Base-by-base conservation (phyloP, 345 rosid genomes). In the Mangifera indica region DNA sequence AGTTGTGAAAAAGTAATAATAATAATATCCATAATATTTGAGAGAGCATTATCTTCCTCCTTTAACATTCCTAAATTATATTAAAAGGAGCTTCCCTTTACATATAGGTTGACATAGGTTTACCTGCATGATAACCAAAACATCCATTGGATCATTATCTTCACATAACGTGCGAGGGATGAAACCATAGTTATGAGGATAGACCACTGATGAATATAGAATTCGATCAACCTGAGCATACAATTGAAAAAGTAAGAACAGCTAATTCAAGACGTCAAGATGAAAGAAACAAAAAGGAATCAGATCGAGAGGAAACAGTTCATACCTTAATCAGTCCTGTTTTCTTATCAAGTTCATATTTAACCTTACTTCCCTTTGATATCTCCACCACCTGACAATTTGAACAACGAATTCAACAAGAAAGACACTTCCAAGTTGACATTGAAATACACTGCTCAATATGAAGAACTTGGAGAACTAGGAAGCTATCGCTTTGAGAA, bases 141-240 rank as follows among this genome's bases (percentile, higher is more conserved):
- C 96, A 81, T 94, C 98, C 72, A 94, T 71, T 1, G 98, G 98
- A 86, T 94, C 98, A 59, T 92, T 94, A 79, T 94, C 98, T 83
- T 94, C 98, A 77, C 98, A 92, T 68, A 94, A 78, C 18, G 98
- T 89, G 69, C 98, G 81, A 10, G 98, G 98, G 69, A 92, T 86
- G 82, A 94, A 94, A 52, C 98, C 98, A n/a, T 94, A 94, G 88
- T 94, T 94, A 73, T 94, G 98, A 51, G 98, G 98, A 78, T 94
- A 94, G n/a, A 94, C 98, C 71, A 94, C 98, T 0, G 98, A 94
- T 5, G 98, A 94, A 78, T 92, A 94, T 63, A 94, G 76, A 60
- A 94, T 46, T 12, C 98, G 83, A 69, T 94, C 98, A 55, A 94
- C 98, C 98, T 91, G 72, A 76, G 56, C 40, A 77, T 20, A 66